phyloP scores from a whole-genome alignment of 2,329 filamentous ascomycete genomes.

The Sarocladium strictum region DNA sequence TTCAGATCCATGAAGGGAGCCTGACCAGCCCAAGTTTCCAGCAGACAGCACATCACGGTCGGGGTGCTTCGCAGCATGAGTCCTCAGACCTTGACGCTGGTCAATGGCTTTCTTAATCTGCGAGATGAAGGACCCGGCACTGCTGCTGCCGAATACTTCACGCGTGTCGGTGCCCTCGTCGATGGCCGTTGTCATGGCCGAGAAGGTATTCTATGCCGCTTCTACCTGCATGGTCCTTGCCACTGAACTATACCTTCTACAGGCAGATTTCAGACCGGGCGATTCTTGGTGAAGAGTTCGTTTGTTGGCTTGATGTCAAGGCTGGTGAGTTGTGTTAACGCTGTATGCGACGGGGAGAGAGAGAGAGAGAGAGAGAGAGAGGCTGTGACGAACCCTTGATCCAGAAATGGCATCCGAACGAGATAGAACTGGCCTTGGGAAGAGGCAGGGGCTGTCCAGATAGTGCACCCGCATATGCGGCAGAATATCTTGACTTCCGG shows the following conservation, averaged over 20 bases:
- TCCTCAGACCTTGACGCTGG: constrained; percentile 11
- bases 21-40: neutral
- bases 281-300: constrained; percentile 23
- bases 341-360: neutral
- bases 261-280: constrained; percentile 19
- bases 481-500: constrained; percentile 22
- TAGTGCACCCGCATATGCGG: constrained; percentile 17
- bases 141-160: constrained; percentile 41
- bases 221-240: constrained; percentile 20
- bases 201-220: too few relatives aligned
- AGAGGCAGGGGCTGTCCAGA: constrained; percentile 22
- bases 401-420: constrained; percentile 18
- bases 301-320: constrained; percentile 16
- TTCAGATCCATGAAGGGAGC: neutral
- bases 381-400: constrained; percentile 17
- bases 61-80: neutral
- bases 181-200: constrained; percentile 39
- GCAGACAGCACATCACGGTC: neutral
- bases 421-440: constrained; percentile 19
- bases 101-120: constrained; percentile 40
- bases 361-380: neutral
- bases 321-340: constrained; percentile 9
- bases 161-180: constrained; percentile 33
- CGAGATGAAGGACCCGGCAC: constrained; percentile 38
- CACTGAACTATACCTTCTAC: constrained; percentile 19